Evolutionary conservation across 2,329 filamentous ascomycete genomes (phyloP), one percentile per base, ranked within the genome.

Genomic region (Ascochyta viciae-villosae): DNA sequence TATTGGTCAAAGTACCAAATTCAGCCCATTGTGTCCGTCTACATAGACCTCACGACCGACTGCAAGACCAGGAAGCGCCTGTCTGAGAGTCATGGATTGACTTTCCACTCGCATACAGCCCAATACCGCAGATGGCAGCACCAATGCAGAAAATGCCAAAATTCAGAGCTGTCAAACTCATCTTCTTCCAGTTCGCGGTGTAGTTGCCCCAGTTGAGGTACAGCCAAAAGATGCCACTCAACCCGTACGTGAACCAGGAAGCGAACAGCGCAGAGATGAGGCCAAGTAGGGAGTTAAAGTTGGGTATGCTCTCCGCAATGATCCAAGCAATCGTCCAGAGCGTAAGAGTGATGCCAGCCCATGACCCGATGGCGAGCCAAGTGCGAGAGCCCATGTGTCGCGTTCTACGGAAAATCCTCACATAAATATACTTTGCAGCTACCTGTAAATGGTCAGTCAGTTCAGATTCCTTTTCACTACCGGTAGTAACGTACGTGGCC

Each of bases 261-360:
- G 83, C 85, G 57, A 89, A 89, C 3, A 88, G 74, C 15, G 71
- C 75, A 65, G 59, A 65, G 38, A 89, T 83, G 29, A 90, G 74
- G 9, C 82, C 84, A 13, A 91, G 77, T 13, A 91, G 77, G 47
- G 84, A 82, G 66, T 84, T 85, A 76, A 91, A 91, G 37, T 85
- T 82, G 0, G 88, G 89, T 9, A 91, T 87, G 0, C 85, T 85
- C 66, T 88, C 83, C 9, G 88, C 86, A 55, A 91, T 87, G 56
- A 90, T 76, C 80, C 85, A 89, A 1, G 87, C 86, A 3, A 89
- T 55, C 13, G 84, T 66, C 84, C 87, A 90, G 22, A 87, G 74
- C 13, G 64, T 67, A 1, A 81, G 64, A 0, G 83, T 81, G 44
- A 90, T 83, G n/a, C 62, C 78, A 6, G 85, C 62, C 88, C 88